Conservation (phyloP, 805 yeast species). For the Torulaspora microellipsoides region DNA sequence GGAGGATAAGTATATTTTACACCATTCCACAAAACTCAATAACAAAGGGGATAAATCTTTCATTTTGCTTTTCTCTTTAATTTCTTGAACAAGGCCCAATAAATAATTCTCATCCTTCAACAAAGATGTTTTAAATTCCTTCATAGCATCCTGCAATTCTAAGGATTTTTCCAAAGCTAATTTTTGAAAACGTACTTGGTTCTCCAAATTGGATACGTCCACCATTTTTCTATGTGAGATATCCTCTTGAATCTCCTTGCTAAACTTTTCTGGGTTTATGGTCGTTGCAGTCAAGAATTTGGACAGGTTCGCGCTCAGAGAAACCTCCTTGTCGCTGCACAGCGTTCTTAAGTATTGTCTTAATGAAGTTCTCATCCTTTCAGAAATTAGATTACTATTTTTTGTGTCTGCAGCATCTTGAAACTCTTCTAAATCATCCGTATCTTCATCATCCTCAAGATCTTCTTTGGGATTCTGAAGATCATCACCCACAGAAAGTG, state of each 20-base stretch:
- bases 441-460: constrained; percentile 9
- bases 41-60: constrained; percentile 62
- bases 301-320: constrained; percentile 46
- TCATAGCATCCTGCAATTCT: constrained; percentile 52
- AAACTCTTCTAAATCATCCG: constrained; percentile 19
- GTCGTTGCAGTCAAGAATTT: constrained; percentile 45
- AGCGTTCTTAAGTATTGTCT: constrained; percentile 65
- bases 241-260: constrained; percentile 47
- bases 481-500: background rate
- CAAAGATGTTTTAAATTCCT: constrained; percentile 52
- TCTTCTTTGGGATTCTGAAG: background rate
- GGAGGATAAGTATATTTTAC: constrained; percentile 77
- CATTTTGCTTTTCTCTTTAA: constrained; percentile 51
- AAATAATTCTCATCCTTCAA: constrained; percentile 52
- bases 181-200: constrained; percentile 68
- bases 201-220: constrained; percentile 56
- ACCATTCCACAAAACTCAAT: constrained; percentile 71
- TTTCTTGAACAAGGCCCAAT: constrained; percentile 56
- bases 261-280: constrained; percentile 37
- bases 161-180: constrained; percentile 57
- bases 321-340: constrained; percentile 49
- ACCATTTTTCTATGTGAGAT: constrained; percentile 51
- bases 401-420: constrained; percentile 24
- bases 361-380: constrained; percentile 69
- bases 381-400: constrained; percentile 50